phyloP scores from a whole-genome alignment of 1,284 basidiomycete species.

The Ceratobasidium sp. region DNA sequence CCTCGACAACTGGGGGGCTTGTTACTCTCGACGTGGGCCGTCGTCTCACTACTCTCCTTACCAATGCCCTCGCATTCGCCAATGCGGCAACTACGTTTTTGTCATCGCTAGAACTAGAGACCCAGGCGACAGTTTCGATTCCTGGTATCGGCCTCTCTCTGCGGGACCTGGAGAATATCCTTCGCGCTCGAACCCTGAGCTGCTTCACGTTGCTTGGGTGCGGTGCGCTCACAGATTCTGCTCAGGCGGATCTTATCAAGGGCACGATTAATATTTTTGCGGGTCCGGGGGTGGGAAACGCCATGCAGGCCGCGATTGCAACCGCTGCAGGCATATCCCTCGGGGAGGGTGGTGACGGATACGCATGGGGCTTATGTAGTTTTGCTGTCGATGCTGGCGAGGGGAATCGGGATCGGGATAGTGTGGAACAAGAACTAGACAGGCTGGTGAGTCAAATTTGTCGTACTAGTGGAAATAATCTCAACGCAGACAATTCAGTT shows the following conservation, averaged over 20 bases:
- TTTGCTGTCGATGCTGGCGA: slow-evolving; percentile 63
- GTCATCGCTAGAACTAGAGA: slow-evolving; percentile 23
- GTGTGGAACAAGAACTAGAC: slow-evolving; percentile 81
- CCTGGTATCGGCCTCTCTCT: slow-evolving; percentile 69
- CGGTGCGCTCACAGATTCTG: slow-evolving; percentile 82
- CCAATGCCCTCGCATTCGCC: slow-evolving; percentile 91
- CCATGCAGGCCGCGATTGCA: slow-evolving; percentile 82
- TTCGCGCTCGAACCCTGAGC: slow-evolving; percentile 88
- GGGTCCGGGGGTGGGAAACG: slow-evolving; percentile 70
- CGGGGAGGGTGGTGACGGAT: slow-evolving; percentile 86
- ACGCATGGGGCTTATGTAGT: slow-evolving; percentile 92
- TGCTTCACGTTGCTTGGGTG: slow-evolving; percentile 89
- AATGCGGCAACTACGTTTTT: slow-evolving; percentile 60
- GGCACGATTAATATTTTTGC: slow-evolving; percentile 88
- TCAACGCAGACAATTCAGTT: slow-evolving; percentile 62
- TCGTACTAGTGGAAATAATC: not conserved
- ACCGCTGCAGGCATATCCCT: slow-evolving; percentile 92
- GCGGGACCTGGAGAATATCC: slow-evolving; percentile 83
- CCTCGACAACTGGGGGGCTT: slow-evolving; percentile 61
- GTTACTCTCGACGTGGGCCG: slow-evolving; percentile 93
- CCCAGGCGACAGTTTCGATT: slow-evolving; percentile 2
- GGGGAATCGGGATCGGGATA: slow-evolving; percentile 80
- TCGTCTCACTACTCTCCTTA: slow-evolving; percentile 86
- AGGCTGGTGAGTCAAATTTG: slow-evolving; percentile 71
- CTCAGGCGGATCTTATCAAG: slow-evolving; percentile 85